Evolutionary conservation across 2,329 filamentous ascomycete species (phyloP), one percentile per base, ranked within the genome.

Genomic region (Fusarium austroafricanum): DNA sequence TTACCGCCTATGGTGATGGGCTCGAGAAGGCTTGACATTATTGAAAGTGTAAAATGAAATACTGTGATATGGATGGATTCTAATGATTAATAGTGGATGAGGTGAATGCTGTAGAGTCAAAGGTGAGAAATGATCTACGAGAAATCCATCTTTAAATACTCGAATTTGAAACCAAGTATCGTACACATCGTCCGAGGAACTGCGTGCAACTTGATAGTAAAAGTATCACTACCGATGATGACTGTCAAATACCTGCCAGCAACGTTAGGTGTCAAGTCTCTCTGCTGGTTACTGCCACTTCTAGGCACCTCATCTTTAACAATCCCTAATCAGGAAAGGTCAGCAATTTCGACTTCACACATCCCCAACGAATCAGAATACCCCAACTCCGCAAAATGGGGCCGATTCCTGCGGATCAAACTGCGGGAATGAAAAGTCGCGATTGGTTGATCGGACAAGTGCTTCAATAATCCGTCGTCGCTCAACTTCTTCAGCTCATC

Each of bases 1-100:
- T 35, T 50, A 1, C 18, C 57, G 0, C 39, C 51, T n/a, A 62
- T n/a, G 12, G 38, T 26, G 10, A 56, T 28, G 26, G 57, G 56
- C 3, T 49, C 11, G 10, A 64, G 57, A 10, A 64, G 60, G 26
- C 38, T 59, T n/a, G 47, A 35, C 59, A 62, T 62, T 20, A 18
- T 33, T 20, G n/a, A 12, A 14, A 3, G 17, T 12, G 29, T 31
- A 31, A 23, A 23, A 26, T n/a, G n/a, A n/a, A n/a, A n/a, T n/a
- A n/a, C n/a, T n/a, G n/a, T n/a, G n/a, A n/a, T n/a, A n/a, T n/a
- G n/a, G n/a, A n/a, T n/a, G n/a, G n/a, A n/a, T n/a, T n/a, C n/a
- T n/a, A n/a, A n/a, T n/a, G n/a, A n/a, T n/a, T n/a, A n/a, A n/a
- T n/a, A n/a, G n/a, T n/a, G 26, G 26, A 26, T 26, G 26, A 26